Base-by-base conservation (phyloP, 2,329 filamentous ascomycete species). In the Calonectria henricotiae region DNA sequence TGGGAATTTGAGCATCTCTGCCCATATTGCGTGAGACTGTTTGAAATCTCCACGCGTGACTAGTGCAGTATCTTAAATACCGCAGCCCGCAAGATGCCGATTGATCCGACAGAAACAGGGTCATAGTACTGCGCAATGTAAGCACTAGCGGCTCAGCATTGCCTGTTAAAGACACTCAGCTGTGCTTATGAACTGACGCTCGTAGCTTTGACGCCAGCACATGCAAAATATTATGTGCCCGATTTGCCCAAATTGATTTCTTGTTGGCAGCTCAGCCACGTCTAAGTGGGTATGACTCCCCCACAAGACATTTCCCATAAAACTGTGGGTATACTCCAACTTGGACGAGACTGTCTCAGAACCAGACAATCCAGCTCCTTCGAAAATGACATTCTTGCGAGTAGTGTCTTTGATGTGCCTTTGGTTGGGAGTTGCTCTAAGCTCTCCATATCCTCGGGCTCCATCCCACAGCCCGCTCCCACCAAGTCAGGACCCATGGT, bases 401-500 rank as follows among this genome's bases (percentile, higher is more conserved):
- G 27, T 54, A 0, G n/a, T 77, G 47, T 65, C 65, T 62, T 37
- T 77, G 2, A 30, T 69, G 47, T 71, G 68, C 15, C 68, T 76
- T 15, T 76, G 71, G 63, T 13, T 77, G 1, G 69, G 75, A n/a
- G 15, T 77, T 1, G 30, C 27, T 1, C 32, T 32, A 3, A 51
- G 67, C 8, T 71, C 72, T 1, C 17, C 74, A 13, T 41, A 73
- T 27, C 62, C 62, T 6, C 51, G 65, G 13, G 44, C 64, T 37
- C 12, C 62, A 8, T 68, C 73, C 1, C 54, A 62, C 2, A 44
- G 9, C 15, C 73, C 70, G 1, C 35, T 77, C 0, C 68, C 76
- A 0, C 77, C 77, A 0, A 78, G 72, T 8, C 3, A 75, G 8
- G 77, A 78, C 39, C 76, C 77, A 0, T 78, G 76, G 76, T 78